Percentiles rank a stretch among this genome's conserved stretches.
phyloP scores from a whole-genome alignment of 257 asterid genomes.

The Craterostigma plantagineum region DNA sequence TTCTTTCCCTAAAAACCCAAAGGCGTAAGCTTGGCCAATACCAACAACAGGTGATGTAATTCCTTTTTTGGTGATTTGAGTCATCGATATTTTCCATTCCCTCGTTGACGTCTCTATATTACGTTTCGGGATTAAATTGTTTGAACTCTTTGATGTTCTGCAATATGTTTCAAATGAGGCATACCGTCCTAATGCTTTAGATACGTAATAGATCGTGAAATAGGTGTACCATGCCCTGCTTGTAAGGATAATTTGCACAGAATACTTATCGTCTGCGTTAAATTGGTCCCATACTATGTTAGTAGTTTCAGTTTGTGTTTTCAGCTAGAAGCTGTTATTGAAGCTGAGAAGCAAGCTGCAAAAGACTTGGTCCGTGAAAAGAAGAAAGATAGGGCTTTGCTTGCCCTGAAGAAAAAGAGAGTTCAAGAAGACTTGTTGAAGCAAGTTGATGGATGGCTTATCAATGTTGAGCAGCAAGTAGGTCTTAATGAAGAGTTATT shows the following conservation, averaged over 20 bases:
- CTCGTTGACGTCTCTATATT: no score
- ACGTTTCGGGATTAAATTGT: no score
- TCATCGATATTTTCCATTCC: neutral
- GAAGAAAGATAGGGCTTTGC: slow-evolving; percentile 8
- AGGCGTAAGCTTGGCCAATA: slow-evolving; percentile 91
- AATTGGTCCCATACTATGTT: no score
- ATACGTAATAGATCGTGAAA: no score
- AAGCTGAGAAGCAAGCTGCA: slow-evolving; percentile 10
- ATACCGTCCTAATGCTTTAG: no score
- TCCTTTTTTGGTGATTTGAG: neutral
- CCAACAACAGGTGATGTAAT: slow-evolving; percentile 61
- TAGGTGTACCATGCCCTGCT: no score
- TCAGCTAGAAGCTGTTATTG: slow-evolving; percentile 8
- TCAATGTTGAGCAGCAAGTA: slow-evolving; percentile 9
- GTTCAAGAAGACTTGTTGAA: slow-evolving; percentile 7
- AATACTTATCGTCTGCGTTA: no score
- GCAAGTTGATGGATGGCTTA: slow-evolving; percentile 11
- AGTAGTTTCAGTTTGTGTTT: neutral
- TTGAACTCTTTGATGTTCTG: no score
- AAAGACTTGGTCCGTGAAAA: slow-evolving; percentile 7
- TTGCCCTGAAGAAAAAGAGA: slow-evolving; percentile 9
- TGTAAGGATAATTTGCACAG: no score
- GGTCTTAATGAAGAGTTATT: neutral
- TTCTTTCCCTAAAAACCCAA: slow-evolving; percentile 91
- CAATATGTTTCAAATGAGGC: no score